Base-by-base conservation (phyloP, 1,139 yeast species). In the Protomyces lactucae-debilis region DNA sequence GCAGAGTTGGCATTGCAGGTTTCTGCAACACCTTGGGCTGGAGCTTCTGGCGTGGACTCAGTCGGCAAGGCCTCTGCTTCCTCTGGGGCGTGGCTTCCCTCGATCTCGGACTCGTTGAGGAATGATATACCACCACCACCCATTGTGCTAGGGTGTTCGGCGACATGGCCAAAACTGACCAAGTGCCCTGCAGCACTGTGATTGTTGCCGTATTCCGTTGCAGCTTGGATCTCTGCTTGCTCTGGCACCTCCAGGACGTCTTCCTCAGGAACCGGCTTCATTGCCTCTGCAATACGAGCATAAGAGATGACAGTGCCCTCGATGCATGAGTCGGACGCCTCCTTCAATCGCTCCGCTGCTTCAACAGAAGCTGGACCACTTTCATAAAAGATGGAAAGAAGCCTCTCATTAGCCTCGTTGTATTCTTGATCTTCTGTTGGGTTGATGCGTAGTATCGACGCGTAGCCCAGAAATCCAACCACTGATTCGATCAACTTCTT, bases 361-460 rank as follows among this genome's bases (percentile, higher is more conserved):
- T 66, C 71, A 16, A 75, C 67, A 1, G 78, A 71, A 0, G 70
- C 64, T 10, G 73, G 76, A 52, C 75, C 75, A 12, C 77, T 79
- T 10, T 66, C 65, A 64, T 76, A 76, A 21, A 76, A 71, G 55
- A 67, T 61, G 51, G 71, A 71, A 61, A 76, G 69, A 60, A 76
- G 67, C 45, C 68, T 67, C 66, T 76, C 78, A 40, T 75, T 69
- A 3, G 76, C 77, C n/a, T 68, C 68, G 6, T 71, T 71, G 63
- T 23, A 59, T 14, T 52, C 57, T 32, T 59, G 43, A 57, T 59
- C 63, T 40, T 14, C 52, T 14, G 53, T 52, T 10, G 64, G 64
- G 35, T 40, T 43, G 45, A 48, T 48, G 9, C 64, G 59, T 14
- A 60, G 40, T 25, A 45, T 68, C 35, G 77, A 73, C 3, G 76